phyloP scores from a whole-genome alignment of 1,284 basidiomycete genomes.

The Caloboletus inedulis region DNA sequence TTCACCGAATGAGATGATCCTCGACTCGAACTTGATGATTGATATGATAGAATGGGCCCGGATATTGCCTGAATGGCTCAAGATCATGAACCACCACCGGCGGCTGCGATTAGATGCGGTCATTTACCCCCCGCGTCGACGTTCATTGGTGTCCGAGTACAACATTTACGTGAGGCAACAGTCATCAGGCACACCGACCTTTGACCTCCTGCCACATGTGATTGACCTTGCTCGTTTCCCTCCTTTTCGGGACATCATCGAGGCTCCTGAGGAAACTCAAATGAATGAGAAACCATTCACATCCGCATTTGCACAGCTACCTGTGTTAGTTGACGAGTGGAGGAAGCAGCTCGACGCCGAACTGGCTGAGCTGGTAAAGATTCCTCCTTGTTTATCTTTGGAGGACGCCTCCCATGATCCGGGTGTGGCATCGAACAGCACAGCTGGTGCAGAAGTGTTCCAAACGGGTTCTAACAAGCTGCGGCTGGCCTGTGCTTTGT shows the following conservation, averaged over 20 bases:
- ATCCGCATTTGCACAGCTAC: slow-evolving; percentile 12
- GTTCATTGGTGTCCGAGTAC: slow-evolving; percentile 2
- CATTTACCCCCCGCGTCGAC: slow-evolving; percentile 10
- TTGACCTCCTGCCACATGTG: slow-evolving; percentile 17
- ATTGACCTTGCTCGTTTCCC: slow-evolving; percentile 12
- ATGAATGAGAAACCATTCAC: slow-evolving; percentile 5
- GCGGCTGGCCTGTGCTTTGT: slow-evolving; percentile 8
- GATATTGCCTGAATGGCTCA: slow-evolving; percentile 5
- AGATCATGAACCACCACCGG: slow-evolving; percentile 8
- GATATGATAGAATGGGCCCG: slow-evolving; percentile 14
- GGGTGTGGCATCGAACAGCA: neutral
- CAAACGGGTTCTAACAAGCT: neutral
- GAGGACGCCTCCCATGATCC: neutral
- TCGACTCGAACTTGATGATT: neutral
- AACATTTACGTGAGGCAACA: neutral
- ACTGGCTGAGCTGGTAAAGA: slow-evolving; percentile 7
- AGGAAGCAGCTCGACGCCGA: slow-evolving; percentile 9
- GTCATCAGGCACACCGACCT: neutral
- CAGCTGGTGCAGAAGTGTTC: no score
- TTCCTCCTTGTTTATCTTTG: slow-evolving; percentile 1
- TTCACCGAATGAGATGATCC: neutral
- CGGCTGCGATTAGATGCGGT: neutral
- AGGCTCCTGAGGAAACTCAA: slow-evolving; percentile 2
- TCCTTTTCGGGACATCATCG: slow-evolving; percentile 13
- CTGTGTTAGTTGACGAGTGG: slow-evolving; percentile 12